These are phyloP conservation scores for Echria macrotheca DNA, from an alignment of 495 filamentous ascomycete species.

Conservation along the genomic window DNA sequence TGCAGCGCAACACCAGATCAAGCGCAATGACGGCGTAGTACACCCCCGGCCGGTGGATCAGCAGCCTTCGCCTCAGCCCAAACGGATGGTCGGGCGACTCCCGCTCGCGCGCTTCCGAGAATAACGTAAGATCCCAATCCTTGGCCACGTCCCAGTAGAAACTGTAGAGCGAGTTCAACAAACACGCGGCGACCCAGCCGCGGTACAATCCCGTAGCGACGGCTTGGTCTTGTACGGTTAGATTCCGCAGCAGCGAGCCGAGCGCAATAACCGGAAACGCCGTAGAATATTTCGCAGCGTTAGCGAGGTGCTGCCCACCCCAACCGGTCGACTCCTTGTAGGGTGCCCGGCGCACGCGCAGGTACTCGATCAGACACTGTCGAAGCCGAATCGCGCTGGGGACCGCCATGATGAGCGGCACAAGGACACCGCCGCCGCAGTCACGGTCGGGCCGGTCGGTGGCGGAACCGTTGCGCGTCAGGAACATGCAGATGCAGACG, in stretches of 20 bases:
- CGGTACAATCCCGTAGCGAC: slow-evolving; percentile 37
- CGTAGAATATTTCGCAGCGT: slow-evolving; percentile 85
- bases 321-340: slow-evolving; percentile 46
- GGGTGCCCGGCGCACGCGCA: slow-evolving; percentile 57
- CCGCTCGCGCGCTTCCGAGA: slow-evolving; percentile 44
- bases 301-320: slow-evolving; percentile 82
- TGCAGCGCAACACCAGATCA: slow-evolving; percentile 78
- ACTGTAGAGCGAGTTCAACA: slow-evolving; percentile 80
- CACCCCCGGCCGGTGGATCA: slow-evolving; percentile 58
- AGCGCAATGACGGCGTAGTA: slow-evolving; percentile 80
- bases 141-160: slow-evolving; percentile 98
- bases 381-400: slow-evolving; percentile 82
- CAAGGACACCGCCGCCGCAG: slow-evolving; percentile 68
- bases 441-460: slow-evolving; percentile 74
- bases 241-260: slow-evolving; percentile 65
- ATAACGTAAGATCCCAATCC: slow-evolving; percentile 94
- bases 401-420: slow-evolving; percentile 74
- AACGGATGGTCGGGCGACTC: slow-evolving; percentile 60
- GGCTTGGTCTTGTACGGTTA: slow-evolving; percentile 45
- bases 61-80: slow-evolving; percentile 67
- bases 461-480: slow-evolving; percentile 57
- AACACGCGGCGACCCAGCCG: slow-evolving; percentile 55
- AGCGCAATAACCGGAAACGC: slow-evolving; percentile 90
- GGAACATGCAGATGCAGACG: slow-evolving; percentile 85
- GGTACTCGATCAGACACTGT: slow-evolving; percentile 86